Base-by-base conservation (phyloP, 2,329 filamentous ascomycete genomes). In the Curvularia hawaiiensis region DNA sequence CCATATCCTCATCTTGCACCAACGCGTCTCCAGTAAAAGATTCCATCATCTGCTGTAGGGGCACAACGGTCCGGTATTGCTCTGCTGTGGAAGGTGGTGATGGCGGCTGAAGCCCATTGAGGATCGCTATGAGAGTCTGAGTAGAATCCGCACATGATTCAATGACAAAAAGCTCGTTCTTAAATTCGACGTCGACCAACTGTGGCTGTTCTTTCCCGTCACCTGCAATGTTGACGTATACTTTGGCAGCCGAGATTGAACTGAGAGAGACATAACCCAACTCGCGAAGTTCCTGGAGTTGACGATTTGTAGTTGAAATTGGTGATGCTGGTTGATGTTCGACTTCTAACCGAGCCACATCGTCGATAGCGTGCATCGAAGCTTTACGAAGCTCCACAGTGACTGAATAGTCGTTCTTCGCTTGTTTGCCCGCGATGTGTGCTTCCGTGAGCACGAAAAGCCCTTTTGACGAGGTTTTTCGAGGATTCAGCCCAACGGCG, bases 121-220 rank as follows among this genome's bases (percentile, higher is more conserved):
- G 79, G 41, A 96, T 84, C 2, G 85, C 83, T 51, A 97, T 89
- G 14, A 99, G 82, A 0, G 95, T 99, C 74, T 97, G 92, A 0
- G 92, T 98, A 1, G 95, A 99, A 76, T 99, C 95, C 30, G 95
- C 95, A 69, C 96, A 99, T 1, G 93, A 96, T 76, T 99, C 95
- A 7, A 99, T 79, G 33, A 99, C 88, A 52, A 99, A 82, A 1
- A 99, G 82, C 63, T 96, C 90, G 69, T 97, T 93, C 59, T 87
- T 87, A 46, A 98, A 79, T 62, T 96, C 91, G 1, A 97, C 83
- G 64, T 95, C 89, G 14, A 97, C 77, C 40, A 86, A 84, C 62
- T 88, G 89, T 30, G 87, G 82, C 0, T 83, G 85, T 35, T 87
- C 83, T 1, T 80, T 79, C 2, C 81, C 80, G 40, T 83, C 80